phyloP scores from a whole-genome alignment of 768 basidiomycete species.

The Cystofilobasidium macerans region DNA sequence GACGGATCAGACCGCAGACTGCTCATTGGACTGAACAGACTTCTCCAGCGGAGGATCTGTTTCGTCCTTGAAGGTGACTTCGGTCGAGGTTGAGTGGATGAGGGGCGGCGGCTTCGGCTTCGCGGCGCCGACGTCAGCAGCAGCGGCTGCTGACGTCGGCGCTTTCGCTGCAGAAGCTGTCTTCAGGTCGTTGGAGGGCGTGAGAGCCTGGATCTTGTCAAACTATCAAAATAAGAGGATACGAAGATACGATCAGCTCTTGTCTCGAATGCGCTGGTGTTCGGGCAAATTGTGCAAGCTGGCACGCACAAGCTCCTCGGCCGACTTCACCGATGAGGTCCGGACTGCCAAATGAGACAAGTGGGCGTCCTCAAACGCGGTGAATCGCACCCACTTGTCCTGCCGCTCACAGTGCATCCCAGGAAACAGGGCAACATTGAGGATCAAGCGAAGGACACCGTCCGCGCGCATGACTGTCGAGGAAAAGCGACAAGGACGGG shows the following conservation, averaged over 20 bases:
- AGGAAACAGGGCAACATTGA: conserved; percentile 39
- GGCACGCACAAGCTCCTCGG: conserved; percentile 1
- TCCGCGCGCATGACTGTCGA: conserved; percentile 41
- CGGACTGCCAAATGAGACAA: conserved; percentile 9
- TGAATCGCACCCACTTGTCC: conserved; percentile 26
- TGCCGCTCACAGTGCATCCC: conserved; percentile 33
- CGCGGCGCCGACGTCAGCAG: background rate
- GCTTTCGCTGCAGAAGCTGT: background rate
- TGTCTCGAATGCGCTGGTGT: background rate
- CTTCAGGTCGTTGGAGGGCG: background rate
- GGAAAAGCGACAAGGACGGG: background rate
- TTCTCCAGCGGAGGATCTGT: background rate
- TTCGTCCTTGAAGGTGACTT: conserved; percentile 1
- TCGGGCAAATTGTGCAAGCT: too few relatives aligned
- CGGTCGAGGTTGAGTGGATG: background rate
- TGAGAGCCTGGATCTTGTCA: conserved; percentile 1
- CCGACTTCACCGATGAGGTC: background rate
- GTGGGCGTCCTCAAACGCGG: conserved; percentile 22
- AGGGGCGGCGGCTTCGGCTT: background rate
- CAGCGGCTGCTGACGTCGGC: background rate
- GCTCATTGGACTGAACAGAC: too few relatives aligned
- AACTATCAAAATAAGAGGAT: background rate
- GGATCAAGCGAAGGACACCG: conserved; percentile 39
- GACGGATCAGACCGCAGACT: too few relatives aligned
- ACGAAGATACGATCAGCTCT: background rate